Base-by-base conservation (phyloP, 306 rosid species). In the Cucumis cinereus region DNA sequence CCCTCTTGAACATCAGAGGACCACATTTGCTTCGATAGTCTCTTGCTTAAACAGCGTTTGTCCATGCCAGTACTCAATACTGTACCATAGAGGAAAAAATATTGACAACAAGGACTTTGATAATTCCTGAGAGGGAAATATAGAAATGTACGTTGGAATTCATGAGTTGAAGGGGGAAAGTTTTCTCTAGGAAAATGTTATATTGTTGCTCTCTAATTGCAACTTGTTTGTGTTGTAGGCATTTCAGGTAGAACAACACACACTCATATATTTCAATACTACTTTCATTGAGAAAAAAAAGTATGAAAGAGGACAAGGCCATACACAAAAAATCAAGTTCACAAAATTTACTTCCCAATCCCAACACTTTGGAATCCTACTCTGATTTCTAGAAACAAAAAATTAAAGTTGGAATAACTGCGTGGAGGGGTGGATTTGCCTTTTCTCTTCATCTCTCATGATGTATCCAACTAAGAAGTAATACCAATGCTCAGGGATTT, bases 391-490 rank as follows among this genome's bases (percentile, higher is more conserved):
- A 66, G 26, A 66, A 43, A 41, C 23, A n/a, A 41, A 67, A 67
- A 67, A 40, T 14, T 33, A 20, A 36, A 66, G 50, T n/a, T 66
- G 72, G 52, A n/a, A 40, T 38, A 67, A 30, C 35, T 30, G 35
- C 35, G 4, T 30, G 35, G 35, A 30, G 35, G 35, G 35, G 35
- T 30, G 35, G 35, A 30, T 30, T 30, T 30, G 4, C 33, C 4
- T 30, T 30, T 30, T 30, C 33, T 30, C 33, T 30, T 30, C 33
- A 30, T 36, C 40, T 33, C 4, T 5, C 40, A 5, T 36, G 7
- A 36, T 36, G 4, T 36, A 47, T 47, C 23, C 49, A 52, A 73
- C 62, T 47, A 5, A 19, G 89, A 86, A 67, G 74, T 67, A 68
- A 84, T 58, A 17, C 79, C 57, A 22, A 74, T 45, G 83, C 76